A percentile compares a stretch with the other conserved stretches of the same genome.
Conservation (phyloP, 1,284 basidiomycete species). For the Phellopilus nigrolimitatus region DNA sequence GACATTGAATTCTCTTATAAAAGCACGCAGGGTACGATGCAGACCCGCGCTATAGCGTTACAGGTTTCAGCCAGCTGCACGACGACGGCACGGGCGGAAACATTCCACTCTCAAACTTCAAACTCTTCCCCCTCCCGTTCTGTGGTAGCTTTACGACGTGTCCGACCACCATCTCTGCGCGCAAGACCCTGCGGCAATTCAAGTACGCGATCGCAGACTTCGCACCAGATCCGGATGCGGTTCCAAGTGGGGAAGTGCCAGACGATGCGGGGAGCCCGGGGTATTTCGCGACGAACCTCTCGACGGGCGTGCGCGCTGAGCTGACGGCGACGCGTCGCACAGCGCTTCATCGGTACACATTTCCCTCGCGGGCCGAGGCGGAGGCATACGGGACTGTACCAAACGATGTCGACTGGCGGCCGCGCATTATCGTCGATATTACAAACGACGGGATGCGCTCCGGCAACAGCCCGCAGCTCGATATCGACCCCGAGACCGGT, state of each 20-base stretch:
- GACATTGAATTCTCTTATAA: neutral
- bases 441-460: slow-evolving; percentile 55
- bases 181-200: slow-evolving; percentile 30
- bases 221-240: neutral
- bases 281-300: slow-evolving; percentile 59
- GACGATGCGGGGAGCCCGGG: slow-evolving; percentile 59
- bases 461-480: slow-evolving; percentile 41
- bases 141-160: slow-evolving; percentile 51
- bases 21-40: slow-evolving; percentile 61
- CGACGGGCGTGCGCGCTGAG: slow-evolving; percentile 52
- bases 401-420: slow-evolving; percentile 30
- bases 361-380: slow-evolving; percentile 27
- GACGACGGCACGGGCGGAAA: slow-evolving; percentile 57
- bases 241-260: slow-evolving; percentile 25
- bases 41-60: slow-evolving; percentile 41
- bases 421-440: slow-evolving; percentile 50
- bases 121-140: slow-evolving; percentile 47
- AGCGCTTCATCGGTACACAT: slow-evolving; percentile 51
- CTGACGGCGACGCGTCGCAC: slow-evolving; percentile 52
- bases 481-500: slow-evolving; percentile 42
- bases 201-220: slow-evolving; percentile 2
- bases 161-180: slow-evolving; percentile 31
- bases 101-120: slow-evolving; percentile 56
- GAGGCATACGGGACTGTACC: slow-evolving; percentile 8
- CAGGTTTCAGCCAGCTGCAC: slow-evolving; percentile 59